Percentiles rank a stretch among this genome's conserved stretches.
Evolutionary conservation across 163 green algal species (phyloP).

Genomic region (Prototheca wickerhamii): DNA sequence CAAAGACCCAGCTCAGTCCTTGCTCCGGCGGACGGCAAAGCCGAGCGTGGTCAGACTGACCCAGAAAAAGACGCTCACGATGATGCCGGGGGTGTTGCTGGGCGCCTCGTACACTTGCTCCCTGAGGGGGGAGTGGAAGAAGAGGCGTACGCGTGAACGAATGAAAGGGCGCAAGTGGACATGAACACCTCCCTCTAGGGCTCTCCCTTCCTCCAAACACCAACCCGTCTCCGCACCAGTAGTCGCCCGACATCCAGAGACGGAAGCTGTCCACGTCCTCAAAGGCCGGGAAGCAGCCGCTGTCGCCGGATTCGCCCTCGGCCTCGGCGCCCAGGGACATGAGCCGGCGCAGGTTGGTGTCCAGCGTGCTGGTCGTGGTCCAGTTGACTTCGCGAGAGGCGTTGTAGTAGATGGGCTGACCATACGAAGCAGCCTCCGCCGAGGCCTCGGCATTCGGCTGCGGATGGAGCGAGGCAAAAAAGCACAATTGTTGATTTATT

Average conservation of each 20-base stretch:
- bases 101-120: constrained; percentile 1
- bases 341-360: not conserved
- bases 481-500: not conserved
- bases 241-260: constrained; percentile 6
- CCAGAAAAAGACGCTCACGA: constrained; percentile 20
- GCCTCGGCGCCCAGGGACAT: constrained; percentile 1
- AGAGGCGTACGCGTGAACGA: too few species aligned
- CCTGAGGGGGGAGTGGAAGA: not conserved
- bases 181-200: too few species aligned
- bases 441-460: constrained; percentile 7
- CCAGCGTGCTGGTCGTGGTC: not conserved
- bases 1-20: too few species aligned
- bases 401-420: constrained; percentile 5
- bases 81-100: constrained; percentile 11
- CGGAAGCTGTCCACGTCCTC: constrained; percentile 4
- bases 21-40: not conserved
- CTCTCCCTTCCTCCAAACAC: too few species aligned
- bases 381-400: not conserved
- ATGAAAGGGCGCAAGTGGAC: too few species aligned
- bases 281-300: constrained; percentile 31
- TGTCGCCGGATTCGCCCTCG: not conserved
- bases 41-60: constrained; percentile 4
- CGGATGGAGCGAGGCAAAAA: not conserved
- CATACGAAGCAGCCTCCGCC: constrained; percentile 7
- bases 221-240: not conserved